A percentile compares a stretch with the other conserved stretches of the same genome.
Conservation (phyloP, 768 basidiomycete genomes). For the Naganishia onofrii region DNA sequence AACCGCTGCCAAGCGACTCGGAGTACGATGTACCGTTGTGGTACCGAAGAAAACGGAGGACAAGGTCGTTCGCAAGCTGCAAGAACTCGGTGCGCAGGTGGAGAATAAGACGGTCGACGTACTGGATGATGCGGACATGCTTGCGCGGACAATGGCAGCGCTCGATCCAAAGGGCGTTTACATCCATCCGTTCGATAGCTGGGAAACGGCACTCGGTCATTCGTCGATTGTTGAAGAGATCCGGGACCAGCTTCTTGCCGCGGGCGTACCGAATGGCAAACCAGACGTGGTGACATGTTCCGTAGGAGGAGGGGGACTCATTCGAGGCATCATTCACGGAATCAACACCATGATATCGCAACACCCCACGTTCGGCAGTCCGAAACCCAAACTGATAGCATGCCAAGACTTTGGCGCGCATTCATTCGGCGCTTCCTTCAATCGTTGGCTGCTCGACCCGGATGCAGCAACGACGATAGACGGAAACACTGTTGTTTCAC, state of each 20-base stretch:
- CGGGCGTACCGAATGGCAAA: not conserved
- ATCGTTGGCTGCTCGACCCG: constrained; percentile 13
- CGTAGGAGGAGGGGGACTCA: constrained; percentile 45
- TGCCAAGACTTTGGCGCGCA: constrained; percentile 30
- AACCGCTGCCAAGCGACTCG: constrained; percentile 4
- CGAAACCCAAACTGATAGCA: constrained; percentile 25
- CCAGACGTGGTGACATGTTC: constrained; percentile 41
- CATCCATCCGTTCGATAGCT: constrained; percentile 46
- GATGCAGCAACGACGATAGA: not conserved
- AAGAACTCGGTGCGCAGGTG: constrained; percentile 38
- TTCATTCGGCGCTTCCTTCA: constrained; percentile 25
- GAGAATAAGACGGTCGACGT: constrained; percentile 33
- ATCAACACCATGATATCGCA: constrained; percentile 22
- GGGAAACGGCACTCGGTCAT: constrained; percentile 39
- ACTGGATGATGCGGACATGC: constrained; percentile 39
- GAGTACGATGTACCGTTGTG: constrained; percentile 37
- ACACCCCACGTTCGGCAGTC: not conserved
- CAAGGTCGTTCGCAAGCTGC: constrained; percentile 37
- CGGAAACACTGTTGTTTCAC: constrained; percentile 27
- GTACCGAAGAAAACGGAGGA: constrained; percentile 37
- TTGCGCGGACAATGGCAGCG: constrained; percentile 31
- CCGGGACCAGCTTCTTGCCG: constrained; percentile 31
- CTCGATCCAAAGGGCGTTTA: constrained; percentile 37
- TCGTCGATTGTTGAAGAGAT: constrained; percentile 40
- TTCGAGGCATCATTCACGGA: constrained; percentile 40